Base-by-base conservation (phyloP, 805 yeast genomes). In the Cyberlindnera japonica region DNA sequence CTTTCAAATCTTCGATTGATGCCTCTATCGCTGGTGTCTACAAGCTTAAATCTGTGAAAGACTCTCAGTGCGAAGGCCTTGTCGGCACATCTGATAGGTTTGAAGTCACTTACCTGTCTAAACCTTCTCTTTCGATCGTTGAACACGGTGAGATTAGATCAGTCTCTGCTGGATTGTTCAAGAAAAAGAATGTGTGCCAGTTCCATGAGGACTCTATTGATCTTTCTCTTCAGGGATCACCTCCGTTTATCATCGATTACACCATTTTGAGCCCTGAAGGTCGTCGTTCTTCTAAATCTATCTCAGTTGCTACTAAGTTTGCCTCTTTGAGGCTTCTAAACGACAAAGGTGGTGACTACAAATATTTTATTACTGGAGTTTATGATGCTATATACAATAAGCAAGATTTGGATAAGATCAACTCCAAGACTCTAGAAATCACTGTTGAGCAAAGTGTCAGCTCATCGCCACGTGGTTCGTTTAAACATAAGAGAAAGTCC, bases 221-320 rank as follows among this genome's bases (percentile, higher is more conserved):
- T 39, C 46, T 84, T 24, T 57, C 69, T 2, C 58, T 83, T 25
- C 63, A 62, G 28, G 91, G 88, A 2, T 61, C 74, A 6, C 69
- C 80, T 1, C 90, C 91, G 18, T 87, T 87, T 48, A 61, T 74
- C n/a, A 64, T 89, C 19, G 78, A 75, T 28, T 87, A 88, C 57
- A 74, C 76, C n/a, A 61, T 83, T 13, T 63, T 63, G 20, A 62
- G 70, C 28, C 90, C 93, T 6, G 67, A 63, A 51, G 87, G 87
- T 1, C 60, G 57, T 38, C 57, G 47, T 44, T 47, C 52, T 18
- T 56, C 47, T 48, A 68, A 66, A 37, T 53, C 59, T 7, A 51
- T 75, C 19, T 78, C 77, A 37, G 74, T 79, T 6, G 71, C 78
- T 1, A 74, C 78, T 17, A 72, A 68, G 52, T 68, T 64, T 51